phyloP scores from a whole-genome alignment of 2,329 filamentous ascomycete genomes.

The Blastomyces parvus region DNA sequence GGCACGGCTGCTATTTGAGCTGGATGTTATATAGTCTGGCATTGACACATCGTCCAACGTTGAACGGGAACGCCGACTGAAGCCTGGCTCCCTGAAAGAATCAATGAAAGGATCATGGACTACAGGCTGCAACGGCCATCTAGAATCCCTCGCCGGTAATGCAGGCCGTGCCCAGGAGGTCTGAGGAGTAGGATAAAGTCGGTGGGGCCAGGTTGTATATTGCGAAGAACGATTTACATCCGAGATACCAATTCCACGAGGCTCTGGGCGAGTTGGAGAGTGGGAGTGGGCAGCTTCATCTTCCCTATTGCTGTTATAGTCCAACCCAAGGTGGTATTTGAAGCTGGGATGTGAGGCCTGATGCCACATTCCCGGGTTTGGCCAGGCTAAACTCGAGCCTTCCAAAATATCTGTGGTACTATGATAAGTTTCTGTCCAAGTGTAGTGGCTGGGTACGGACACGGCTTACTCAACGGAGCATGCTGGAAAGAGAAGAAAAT shows the following conservation, averaged over 20 bases:
- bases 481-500: conserved; percentile 78
- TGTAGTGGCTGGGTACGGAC: background rate
- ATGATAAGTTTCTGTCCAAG: background rate
- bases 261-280: conserved; percentile 44
- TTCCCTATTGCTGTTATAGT: conserved; percentile 32
- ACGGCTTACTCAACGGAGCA: conserved; percentile 58
- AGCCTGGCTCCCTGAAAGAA: conserved; percentile 22
- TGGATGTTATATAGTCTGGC: conserved; percentile 39
- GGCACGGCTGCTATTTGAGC: conserved; percentile 31
- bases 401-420: conserved; percentile 57
- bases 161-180: conserved; percentile 19
- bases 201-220: conserved; percentile 22
- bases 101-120: conserved; percentile 37
- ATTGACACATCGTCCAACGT: conserved; percentile 40
- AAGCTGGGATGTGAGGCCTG: conserved; percentile 34
- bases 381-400: conserved; percentile 66
- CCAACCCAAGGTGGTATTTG: conserved; percentile 24
- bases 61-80: conserved; percentile 26
- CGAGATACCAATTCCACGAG: conserved; percentile 18
- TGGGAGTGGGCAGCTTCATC: conserved; percentile 52
- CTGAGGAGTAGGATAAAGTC: conserved; percentile 24
- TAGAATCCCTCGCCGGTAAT: conserved; percentile 19
- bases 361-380: conserved; percentile 61
- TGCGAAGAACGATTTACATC: conserved; percentile 17
- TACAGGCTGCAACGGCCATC: conserved; percentile 23